These are phyloP conservation scores for Mycosphaerelloides madeirae DNA, from an alignment of 2,329 filamentous ascomycete species.

Conservation along the genomic window DNA sequence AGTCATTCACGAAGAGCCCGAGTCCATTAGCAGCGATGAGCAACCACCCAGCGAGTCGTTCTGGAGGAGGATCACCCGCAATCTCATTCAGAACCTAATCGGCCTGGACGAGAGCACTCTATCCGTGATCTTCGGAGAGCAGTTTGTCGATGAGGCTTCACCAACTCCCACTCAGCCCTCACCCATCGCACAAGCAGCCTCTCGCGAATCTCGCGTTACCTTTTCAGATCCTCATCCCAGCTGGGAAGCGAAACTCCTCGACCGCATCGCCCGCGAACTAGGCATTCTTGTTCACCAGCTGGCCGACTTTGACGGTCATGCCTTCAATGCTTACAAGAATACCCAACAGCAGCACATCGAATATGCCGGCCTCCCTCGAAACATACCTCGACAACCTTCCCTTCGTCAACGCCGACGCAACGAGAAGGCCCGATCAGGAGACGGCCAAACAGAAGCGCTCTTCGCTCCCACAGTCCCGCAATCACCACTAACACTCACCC, in stretches of 20 bases:
- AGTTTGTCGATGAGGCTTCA: constrained; percentile 49
- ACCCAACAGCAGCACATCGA: constrained; percentile 54
- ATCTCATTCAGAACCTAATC: constrained; percentile 82
- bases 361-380: constrained; percentile 67
- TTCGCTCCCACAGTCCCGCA: constrained; percentile 31
- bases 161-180: constrained; percentile 31
- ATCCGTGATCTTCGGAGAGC: constrained; percentile 81
- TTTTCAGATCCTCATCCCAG: constrained; percentile 36
- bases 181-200: constrained; percentile 25
- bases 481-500: constrained; percentile 24
- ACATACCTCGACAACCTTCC: constrained; percentile 19
- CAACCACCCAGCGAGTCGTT: constrained; percentile 56
- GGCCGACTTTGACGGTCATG: constrained; percentile 72
- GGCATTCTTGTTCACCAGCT: constrained; percentile 78
- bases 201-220: constrained; percentile 31
- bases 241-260: constrained; percentile 76
- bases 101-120: constrained; percentile 84
- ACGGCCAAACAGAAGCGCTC: constrained; percentile 20
- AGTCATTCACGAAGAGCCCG: constrained; percentile 16
- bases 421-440: constrained; percentile 12
- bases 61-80: constrained; percentile 75
- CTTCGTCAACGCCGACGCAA: constrained; percentile 23
- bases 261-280: constrained; percentile 80
- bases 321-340: constrained; percentile 75
- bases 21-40: constrained; percentile 23